Evolutionary conservation across 192 early-diverging fungal species (phyloP), one percentile per base, ranked within the genome.

Genomic region (Coemansia sp.): DNA sequence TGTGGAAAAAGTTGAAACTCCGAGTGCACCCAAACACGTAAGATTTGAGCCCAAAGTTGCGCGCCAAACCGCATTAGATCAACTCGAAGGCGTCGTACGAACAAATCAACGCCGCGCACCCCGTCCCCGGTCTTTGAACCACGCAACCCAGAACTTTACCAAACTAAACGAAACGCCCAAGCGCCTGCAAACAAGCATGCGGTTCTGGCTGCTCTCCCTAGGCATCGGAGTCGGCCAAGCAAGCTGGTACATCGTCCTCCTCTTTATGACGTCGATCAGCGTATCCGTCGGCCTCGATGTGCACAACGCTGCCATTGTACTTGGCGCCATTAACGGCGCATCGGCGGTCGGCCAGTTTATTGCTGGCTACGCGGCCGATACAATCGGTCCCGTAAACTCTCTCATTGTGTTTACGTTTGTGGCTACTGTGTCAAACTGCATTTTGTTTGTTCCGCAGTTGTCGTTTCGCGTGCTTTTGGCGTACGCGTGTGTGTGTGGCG

Each of bases 271-370:
- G 1, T 75, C 79, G 2, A 73, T 82, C 15, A 65, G 73, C 43
- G 73, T 82, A 7, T 72, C 79, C 0, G 70, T 66, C 1, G 79
- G 79, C 4, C 22, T 82, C 9, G 79, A 70, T 7, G 79, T 82
- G 6, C 70, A 72, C 67, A 82, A 82, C 29, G 73, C 79, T 0
- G 79, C 79, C 0, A 72, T 82, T 4, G 48, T 75, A 12, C 51
- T 82, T 10, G 73, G 79, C 0, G 56, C 73, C 15, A 69, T 72
- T 22, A 82, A 82, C 19, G 79, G 73, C 2, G 79, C 79, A 0
- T 82, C 79, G 0, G 73, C 79, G 0, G 73, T 82, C 0, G 79
- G 79, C 4, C 79, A 72, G 37, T 82, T 82, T 38, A 38, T 48
- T 0, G 79, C 79, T 2, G 79, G 79, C 29, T 82, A 75, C 15